A percentile compares a stretch with the other conserved stretches of the same genome.
Evolutionary conservation across 1,284 basidiomycete species (phyloP).

Genomic region (Coriolopsis trogii): DNA sequence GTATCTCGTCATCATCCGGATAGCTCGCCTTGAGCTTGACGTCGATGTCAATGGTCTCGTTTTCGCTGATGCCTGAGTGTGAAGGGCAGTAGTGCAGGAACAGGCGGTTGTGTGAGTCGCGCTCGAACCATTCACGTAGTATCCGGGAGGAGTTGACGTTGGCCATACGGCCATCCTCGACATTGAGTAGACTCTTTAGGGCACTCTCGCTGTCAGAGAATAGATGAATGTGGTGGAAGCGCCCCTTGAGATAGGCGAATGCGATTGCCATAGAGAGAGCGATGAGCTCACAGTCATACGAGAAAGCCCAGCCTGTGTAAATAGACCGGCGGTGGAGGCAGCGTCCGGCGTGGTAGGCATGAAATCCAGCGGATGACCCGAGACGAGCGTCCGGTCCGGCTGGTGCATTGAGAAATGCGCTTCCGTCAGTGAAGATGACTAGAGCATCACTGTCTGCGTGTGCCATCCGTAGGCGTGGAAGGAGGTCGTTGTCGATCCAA

Average conservation of each 20-base stretch:
- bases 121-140: constrained; percentile 7
- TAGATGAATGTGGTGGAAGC: not conserved
- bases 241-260: not conserved
- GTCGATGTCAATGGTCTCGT: constrained; percentile 2
- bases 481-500: constrained; percentile 2
- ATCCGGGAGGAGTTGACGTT: not conserved
- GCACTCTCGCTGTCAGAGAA: constrained; percentile 4
- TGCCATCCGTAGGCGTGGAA: not conserved
- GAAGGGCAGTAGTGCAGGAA: constrained; percentile 5
- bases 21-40: not conserved
- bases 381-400: too few relatives aligned
- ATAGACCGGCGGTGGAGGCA: not conserved
- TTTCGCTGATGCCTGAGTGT: not conserved
- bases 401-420: not conserved
- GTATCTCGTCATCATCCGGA: not conserved
- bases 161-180: not conserved
- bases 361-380: not conserved
- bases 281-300: constrained; percentile 1
- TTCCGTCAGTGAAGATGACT: constrained; percentile 5
- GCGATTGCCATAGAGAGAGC: constrained; percentile 1
- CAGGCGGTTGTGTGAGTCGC: not conserved
- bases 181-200: not conserved
- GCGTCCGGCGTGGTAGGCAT: not conserved
- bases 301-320: not conserved
- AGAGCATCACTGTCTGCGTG: not conserved